phyloP scores from a whole-genome alignment of 441 rosid species.

The Sinapis alba region DNA sequence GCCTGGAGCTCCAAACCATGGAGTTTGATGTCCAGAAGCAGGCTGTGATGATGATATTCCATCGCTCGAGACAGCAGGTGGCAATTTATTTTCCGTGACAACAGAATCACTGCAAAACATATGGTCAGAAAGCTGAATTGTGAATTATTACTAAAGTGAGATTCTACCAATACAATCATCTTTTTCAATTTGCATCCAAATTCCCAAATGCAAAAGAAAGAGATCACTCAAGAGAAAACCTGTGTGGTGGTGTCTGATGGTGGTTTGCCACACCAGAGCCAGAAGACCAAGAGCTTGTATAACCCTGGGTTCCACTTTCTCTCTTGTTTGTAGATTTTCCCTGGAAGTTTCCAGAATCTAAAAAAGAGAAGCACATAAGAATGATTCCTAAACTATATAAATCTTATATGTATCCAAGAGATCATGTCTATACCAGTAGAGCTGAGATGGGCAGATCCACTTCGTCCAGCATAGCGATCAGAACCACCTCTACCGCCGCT shows the following conservation, averaged over 20 bases:
- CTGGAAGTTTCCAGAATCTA: conserved; percentile 68
- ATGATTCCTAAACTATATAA: conserved; percentile 4
- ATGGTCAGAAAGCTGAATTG: conserved; percentile 30
- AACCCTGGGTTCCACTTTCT: conserved; percentile 74
- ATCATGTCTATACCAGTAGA: conserved; percentile 60
- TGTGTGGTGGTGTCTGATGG: conserved; percentile 47
- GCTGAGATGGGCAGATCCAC: conserved; percentile 51
- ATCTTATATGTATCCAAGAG: not conserved
- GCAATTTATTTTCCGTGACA: conserved; percentile 51
- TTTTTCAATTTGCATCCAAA: not conserved
- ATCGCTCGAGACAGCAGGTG: conserved; percentile 49
- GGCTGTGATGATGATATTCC: conserved; percentile 59
- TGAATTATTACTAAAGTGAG: not conserved
- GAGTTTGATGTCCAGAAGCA: conserved; percentile 67
- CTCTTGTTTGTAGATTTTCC: conserved; percentile 70
- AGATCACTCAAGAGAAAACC: conserved; percentile 47
- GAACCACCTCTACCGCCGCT: conserved; percentile 75
- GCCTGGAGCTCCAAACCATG: conserved; percentile 82
- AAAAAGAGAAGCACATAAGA: conserved; percentile 27
- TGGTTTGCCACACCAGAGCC: conserved; percentile 52
- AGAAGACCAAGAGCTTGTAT: conserved; percentile 57
- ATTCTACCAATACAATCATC: conserved; percentile 2
- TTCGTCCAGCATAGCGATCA: conserved; percentile 68
- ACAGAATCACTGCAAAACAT: conserved; percentile 62
- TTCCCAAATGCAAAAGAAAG: not conserved